Evolutionary conservation across 1,284 basidiomycete genomes (phyloP), one percentile per base, ranked within the genome.

Genomic region (Cutaneotrichosporon curvatum): DNA sequence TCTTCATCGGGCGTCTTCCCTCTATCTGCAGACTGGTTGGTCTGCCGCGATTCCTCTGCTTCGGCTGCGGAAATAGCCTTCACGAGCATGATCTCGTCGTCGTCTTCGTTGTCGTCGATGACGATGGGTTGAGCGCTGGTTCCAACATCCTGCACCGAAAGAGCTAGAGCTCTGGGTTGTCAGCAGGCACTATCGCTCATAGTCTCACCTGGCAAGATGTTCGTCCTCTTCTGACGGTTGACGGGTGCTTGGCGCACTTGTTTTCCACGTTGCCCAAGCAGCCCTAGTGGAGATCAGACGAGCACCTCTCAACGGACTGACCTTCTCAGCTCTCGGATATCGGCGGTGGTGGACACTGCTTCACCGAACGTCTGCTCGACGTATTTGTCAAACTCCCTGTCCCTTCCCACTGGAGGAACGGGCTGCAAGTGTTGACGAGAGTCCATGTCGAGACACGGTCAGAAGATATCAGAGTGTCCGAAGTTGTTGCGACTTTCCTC

Each of bases 1-100:
- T 69, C 67, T 23, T 67, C 65, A 25, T 68, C 65, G 0, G 63
- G 64, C 3, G 63, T 67, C n/a, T 55, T 56, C 4, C 62, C 62
- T 12, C 63, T 48, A 35, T 37, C 55, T 20, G 43, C 36, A 7
- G 25, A 51, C 31, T 55, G 40, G 39, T 62, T 63, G 6, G 61
- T 40, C 5, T 47, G 44, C n/a, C 60, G 57, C 19, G 50, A 48
- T 22, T 62, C 53, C 16, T 63, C 61, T 36, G 25, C 25, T 28
- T 28, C 25, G 7, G 25, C 25, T 7, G 55, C 38, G 0, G 56
- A 47, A 20, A 41, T 15, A 2, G 48, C 45, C 53, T 23, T 60
- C 48, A 3, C 61, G 6, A 49, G 34, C 42, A 48, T 48, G 2
- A 67, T 45, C 14, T 65, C 60, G 5, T 58, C 62, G 37, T 69